These are phyloP conservation scores for Groenewaldozyma auringiensis DNA, from an alignment of 1,139 yeast species.

Conservation along the genomic window DNA sequence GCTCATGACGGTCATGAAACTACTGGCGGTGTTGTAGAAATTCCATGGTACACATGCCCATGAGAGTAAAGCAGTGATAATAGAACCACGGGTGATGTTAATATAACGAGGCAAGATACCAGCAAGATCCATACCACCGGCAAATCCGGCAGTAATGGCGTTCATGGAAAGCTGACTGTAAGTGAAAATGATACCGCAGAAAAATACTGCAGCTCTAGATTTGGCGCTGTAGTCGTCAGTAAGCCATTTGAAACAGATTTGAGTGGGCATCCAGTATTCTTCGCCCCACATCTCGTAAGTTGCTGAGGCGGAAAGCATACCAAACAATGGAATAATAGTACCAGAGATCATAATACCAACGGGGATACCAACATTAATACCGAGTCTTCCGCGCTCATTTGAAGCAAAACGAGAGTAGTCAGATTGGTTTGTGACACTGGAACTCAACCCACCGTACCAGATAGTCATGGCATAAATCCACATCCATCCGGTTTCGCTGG, in stretches of 20 bases:
- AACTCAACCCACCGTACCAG: constrained; percentile 16
- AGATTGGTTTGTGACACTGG: constrained; percentile 34
- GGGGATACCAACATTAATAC: constrained; percentile 21
- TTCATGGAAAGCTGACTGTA: constrained; percentile 42
- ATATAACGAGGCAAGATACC: constrained; percentile 43
- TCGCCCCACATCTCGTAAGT: constrained; percentile 27
- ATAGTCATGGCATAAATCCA: constrained; percentile 21
- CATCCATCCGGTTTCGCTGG: constrained; percentile 18
- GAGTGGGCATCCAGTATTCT: constrained; percentile 14
- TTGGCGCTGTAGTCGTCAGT: constrained; percentile 12
- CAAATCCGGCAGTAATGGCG: constrained; percentile 42
- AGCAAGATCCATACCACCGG: constrained; percentile 47
- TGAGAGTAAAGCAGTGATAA: constrained; percentile 40
- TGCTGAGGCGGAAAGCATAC: constrained; percentile 33
- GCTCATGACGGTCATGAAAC: constrained; percentile 40
- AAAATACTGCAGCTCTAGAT: constrained; percentile 34
- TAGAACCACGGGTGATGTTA: constrained; percentile 44
- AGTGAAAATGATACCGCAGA: constrained; percentile 39
- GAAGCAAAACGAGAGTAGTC: constrained; percentile 38
- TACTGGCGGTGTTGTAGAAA: constrained; percentile 39
- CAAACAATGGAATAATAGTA: constrained; percentile 34
- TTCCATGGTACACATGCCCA: constrained; percentile 43
- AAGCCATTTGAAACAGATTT: constrained; percentile 12
- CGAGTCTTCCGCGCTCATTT: constrained; percentile 18
- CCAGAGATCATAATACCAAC: constrained; percentile 27